These are phyloP conservation scores for Eucalyptus pauciflora DNA, from an alignment of 345 rosid species.

Conservation along the genomic window DNA sequence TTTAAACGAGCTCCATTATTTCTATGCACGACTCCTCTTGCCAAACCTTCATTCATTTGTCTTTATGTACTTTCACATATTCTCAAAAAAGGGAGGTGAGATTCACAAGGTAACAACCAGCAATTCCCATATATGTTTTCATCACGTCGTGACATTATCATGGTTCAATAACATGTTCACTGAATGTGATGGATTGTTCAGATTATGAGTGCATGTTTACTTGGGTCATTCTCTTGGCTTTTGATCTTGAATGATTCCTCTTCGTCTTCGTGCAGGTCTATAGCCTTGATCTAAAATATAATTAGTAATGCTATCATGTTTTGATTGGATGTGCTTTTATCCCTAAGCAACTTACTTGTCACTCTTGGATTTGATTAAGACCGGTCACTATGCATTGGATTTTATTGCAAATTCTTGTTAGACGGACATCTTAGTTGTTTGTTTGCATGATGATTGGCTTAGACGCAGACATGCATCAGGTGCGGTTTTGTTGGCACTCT, in stretches of 20 bases:
- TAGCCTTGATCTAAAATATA: neutral
- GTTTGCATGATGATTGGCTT: neutral
- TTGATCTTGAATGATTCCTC: neutral
- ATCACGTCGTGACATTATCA: neutral
- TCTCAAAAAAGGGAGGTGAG: neutral
- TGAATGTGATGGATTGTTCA: neutral
- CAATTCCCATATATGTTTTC: neutral
- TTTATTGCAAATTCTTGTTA: neutral
- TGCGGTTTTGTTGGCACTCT: neutral
- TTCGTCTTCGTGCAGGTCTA: neutral
- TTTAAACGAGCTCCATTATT: neutral
- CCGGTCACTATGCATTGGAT: neutral
- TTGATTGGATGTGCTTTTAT: neutral
- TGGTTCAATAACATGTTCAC: neutral
- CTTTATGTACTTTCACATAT: neutral
- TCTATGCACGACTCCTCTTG: neutral
- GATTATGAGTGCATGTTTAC: neutral
- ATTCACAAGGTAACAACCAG: neutral
- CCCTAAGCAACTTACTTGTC: neutral
- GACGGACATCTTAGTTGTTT: neutral
- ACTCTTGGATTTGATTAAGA: neutral
- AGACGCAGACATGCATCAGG: neutral
- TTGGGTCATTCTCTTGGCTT: neutral
- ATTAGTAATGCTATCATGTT: neutral
- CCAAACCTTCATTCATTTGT: neutral